Conservation (phyloP, 768 basidiomycete species). For the Leccinum incarnatum region DNA sequence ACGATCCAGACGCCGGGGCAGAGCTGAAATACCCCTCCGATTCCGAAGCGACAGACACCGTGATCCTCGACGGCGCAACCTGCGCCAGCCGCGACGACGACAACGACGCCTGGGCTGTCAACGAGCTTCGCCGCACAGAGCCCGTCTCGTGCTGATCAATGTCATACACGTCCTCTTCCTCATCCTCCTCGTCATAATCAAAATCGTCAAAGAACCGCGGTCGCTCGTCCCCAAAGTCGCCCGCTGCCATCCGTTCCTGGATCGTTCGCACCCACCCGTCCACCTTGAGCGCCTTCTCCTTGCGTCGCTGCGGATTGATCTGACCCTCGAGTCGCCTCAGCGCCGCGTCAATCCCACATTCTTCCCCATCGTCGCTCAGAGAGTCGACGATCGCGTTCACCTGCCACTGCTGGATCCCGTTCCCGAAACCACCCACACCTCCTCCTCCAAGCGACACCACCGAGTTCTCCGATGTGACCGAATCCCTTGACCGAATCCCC, state of each 20-base stretch:
- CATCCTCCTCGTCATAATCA: conserved; percentile 39
- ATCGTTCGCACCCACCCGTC: conserved; percentile 80
- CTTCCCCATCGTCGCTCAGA: conserved; percentile 69
- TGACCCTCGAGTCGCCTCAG: conserved; percentile 80
- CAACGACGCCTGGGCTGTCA: background rate
- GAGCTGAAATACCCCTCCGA: conserved; percentile 26
- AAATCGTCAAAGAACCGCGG: conserved; percentile 49
- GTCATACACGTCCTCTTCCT: conserved; percentile 33
- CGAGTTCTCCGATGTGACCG: conserved; percentile 48
- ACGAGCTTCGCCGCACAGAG: conserved; percentile 12
- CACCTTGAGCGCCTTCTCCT: conserved; percentile 72
- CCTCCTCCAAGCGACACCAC: conserved; percentile 38
- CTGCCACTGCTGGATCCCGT: conserved; percentile 75
- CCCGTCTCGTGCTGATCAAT: conserved; percentile 35
- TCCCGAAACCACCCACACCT: conserved; percentile 21
- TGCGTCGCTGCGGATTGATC: conserved; percentile 69
- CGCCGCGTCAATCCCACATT: conserved; percentile 81
- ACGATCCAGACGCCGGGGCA: conserved; percentile 15
- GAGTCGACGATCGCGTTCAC: conserved; percentile 74
- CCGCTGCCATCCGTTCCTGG: conserved; percentile 59
- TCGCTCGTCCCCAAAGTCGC: conserved; percentile 61
- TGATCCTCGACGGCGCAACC: conserved; percentile 20
- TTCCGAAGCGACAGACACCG: conserved; percentile 20
- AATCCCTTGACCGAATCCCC: conserved; percentile 65
- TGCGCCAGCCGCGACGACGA: background rate